These are phyloP conservation scores for Infundibulicybe gibba DNA, from an alignment of 768 basidiomycete species.

Conservation along the genomic window DNA sequence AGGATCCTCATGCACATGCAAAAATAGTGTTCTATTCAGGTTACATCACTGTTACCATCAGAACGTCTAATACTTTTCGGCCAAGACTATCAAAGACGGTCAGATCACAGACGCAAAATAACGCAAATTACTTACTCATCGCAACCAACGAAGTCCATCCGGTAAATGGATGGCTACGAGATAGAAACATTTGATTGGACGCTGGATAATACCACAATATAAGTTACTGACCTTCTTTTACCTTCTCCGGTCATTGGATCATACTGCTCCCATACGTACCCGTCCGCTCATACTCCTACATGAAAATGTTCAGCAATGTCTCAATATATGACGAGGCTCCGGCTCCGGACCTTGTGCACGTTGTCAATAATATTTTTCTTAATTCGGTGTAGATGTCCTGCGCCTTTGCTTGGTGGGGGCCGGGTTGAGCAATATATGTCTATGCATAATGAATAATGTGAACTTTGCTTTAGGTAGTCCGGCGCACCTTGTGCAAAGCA, in stretches of 20 bases:
- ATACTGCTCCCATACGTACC: constrained; percentile 99
- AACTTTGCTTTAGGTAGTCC: not conserved
- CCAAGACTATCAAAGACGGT: constrained; percentile 15
- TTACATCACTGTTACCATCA: too few relatives aligned
- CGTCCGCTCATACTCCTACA: constrained; percentile 85
- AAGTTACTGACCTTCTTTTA: constrained; percentile 62
- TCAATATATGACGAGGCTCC: not conserved
- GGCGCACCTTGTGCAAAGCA: constrained; percentile 68
- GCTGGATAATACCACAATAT: constrained; percentile 1
- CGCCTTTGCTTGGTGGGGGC: constrained; percentile 79
- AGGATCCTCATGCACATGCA: too few relatives aligned
- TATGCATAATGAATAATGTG: not conserved
- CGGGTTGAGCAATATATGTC: constrained; percentile 75
- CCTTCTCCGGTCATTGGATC: constrained; percentile 83
- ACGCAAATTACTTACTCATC: constrained; percentile 59
- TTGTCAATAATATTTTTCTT: constrained; percentile 83
- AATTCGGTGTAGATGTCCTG: constrained; percentile 77
- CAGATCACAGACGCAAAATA: not conserved
- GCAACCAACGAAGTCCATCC: constrained; percentile 93
- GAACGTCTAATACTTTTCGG: constrained; percentile 22
- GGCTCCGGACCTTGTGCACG: constrained; percentile 51
- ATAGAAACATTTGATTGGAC: constrained; percentile 5
- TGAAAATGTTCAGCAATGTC: not conserved
- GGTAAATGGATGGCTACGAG: constrained; percentile 85
- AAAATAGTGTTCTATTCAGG: too few relatives aligned